A percentile compares a stretch with the other conserved stretches of the same genome.
phyloP scores from a whole-genome alignment of 2,329 filamentous ascomycete species.

The Phaeosphaeriaceae sp. region DNA sequence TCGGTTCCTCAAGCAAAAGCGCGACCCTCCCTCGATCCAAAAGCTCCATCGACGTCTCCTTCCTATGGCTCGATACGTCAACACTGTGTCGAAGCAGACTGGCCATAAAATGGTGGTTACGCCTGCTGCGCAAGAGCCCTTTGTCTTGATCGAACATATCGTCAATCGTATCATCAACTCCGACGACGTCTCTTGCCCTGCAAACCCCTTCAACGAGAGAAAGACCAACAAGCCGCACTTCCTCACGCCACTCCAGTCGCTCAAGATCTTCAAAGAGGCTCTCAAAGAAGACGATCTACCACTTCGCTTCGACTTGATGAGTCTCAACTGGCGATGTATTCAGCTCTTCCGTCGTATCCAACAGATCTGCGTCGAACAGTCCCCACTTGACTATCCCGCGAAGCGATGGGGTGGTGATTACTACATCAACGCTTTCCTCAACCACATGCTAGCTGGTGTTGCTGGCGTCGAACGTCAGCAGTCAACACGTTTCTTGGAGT shows the following conservation, averaged over 20 bases:
- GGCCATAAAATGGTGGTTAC: background rate
- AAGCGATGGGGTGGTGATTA: too few relatives aligned
- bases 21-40: background rate
- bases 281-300: conserved; percentile 3
- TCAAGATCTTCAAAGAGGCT: background rate
- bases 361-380: background rate
- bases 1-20: background rate
- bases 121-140: background rate
- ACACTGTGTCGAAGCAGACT: background rate
- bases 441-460: background rate
- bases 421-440: background rate
- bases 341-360: background rate
- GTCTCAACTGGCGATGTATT: conserved; percentile 1
- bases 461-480: background rate
- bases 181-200: background rate
- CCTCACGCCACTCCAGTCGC: background rate
- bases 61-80: background rate
- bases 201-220: background rate
- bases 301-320: background rate
- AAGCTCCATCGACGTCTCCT: background rate
- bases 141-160: background rate
- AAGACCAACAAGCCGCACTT: too few relatives aligned
- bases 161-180: background rate
- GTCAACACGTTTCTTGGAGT: background rate
- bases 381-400: background rate